Evolutionary conservation across 2,329 filamentous ascomycete genomes (phyloP).

Genomic region (Ceratocystis huliohia): DNA sequence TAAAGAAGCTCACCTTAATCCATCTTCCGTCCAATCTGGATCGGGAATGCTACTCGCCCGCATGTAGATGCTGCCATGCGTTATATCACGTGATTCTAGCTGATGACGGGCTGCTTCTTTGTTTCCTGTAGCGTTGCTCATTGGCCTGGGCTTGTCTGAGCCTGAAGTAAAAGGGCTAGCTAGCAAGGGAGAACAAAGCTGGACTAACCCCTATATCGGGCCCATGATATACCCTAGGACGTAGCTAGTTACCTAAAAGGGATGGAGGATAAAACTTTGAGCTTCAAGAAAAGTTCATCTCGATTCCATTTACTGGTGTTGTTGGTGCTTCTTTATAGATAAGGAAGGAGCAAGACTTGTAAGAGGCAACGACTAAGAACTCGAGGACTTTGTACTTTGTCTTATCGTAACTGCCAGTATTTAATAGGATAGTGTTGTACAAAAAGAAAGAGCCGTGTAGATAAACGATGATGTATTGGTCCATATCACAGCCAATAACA

Average conservation of each 20-base stretch:
- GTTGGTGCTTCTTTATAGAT: no score
- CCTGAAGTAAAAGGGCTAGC: not conserved
- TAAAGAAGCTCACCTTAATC: constrained; percentile 3
- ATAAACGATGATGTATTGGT: not conserved
- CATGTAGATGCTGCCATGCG: not conserved
- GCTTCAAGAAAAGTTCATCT: not conserved
- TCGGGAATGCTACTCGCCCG: constrained; percentile 2
- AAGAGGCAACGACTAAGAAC: no score
- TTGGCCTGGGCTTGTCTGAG: not conserved
- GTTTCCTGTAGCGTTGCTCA: not conserved
- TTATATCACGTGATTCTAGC: constrained; percentile 2
- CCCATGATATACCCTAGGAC: not conserved
- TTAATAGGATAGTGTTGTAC: not conserved
- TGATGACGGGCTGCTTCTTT: not conserved
- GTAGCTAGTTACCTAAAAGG: not conserved
- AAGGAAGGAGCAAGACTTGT: no score
- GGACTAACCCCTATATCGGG: not conserved
- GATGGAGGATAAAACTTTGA: not conserved
- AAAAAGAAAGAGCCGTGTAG: not conserved
- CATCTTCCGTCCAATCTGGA: not conserved
- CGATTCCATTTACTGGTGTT: not conserved
- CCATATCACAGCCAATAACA: not conserved
- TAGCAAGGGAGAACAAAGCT: not conserved
- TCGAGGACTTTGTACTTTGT: not conserved
- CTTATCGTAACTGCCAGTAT: not conserved